phyloP scores from a whole-genome alignment of 148 eudicot species.

The Rhododendron williamsianum region DNA sequence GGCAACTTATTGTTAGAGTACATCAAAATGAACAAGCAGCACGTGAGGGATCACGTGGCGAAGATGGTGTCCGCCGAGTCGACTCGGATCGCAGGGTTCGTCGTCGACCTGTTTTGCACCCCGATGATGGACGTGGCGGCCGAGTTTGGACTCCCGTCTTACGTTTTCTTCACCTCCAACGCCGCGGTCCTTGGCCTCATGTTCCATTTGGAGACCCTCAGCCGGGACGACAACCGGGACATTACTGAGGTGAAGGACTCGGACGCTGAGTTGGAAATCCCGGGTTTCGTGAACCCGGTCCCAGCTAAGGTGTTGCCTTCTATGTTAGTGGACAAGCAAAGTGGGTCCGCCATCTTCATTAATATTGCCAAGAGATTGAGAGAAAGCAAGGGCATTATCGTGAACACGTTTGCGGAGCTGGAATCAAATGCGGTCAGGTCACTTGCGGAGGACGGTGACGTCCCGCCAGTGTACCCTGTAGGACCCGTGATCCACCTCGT shows the following conservation, averaged over 20 bases:
- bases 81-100: slow-evolving; percentile 8
- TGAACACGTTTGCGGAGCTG: slow-evolving; percentile 31
- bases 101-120: slow-evolving; percentile 33
- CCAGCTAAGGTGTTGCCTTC: slow-evolving; percentile 15
- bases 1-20: not conserved
- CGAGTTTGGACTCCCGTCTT: slow-evolving; percentile 19
- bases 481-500: slow-evolving; percentile 29
- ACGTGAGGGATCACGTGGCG: not conserved
- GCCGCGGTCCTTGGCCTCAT: slow-evolving; percentile 6
- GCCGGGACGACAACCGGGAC: not conserved
- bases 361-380: not conserved
- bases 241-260: slow-evolving; percentile 1
- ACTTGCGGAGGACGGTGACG: not conserved
- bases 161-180: slow-evolving; percentile 19
- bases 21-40: slow-evolving; percentile 8
- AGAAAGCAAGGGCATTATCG: slow-evolving; percentile 13
- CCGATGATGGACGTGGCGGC: slow-evolving; percentile 23
- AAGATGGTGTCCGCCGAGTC: not conserved
- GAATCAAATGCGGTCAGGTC: slow-evolving; percentile 11
- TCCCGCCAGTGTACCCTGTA: slow-evolving; percentile 28
- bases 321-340: not conserved
- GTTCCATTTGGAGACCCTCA: slow-evolving; percentile 11
- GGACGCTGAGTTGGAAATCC: not conserved
- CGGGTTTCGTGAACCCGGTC: slow-evolving; percentile 8
- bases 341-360: not conserved